phyloP scores from a whole-genome alignment of 2,329 filamentous ascomycete genomes.

The Tolypocladium endophyticum region DNA sequence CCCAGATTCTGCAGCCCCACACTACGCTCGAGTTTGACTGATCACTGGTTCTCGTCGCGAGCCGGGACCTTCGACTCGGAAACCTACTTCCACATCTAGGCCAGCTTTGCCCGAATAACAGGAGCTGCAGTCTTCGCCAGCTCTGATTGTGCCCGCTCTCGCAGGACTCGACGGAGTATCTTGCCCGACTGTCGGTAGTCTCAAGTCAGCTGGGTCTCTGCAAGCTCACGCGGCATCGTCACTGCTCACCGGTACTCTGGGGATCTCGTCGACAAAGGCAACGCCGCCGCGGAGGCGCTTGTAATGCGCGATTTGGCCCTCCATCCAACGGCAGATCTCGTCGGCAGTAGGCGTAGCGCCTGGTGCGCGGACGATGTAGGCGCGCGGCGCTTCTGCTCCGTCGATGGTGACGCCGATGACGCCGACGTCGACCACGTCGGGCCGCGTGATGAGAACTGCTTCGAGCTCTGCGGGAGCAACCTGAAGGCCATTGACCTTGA shows the following conservation, averaged over 20 bases:
- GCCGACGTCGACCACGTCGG: constrained; percentile 48
- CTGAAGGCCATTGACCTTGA: constrained; percentile 51
- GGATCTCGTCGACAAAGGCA: background rate
- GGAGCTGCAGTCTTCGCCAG: background rate
- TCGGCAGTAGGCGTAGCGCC: constrained; percentile 5
- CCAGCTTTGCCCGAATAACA: background rate
- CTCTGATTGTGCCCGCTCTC: background rate
- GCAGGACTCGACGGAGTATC: background rate
- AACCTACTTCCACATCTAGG: background rate
- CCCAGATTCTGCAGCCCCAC: background rate
- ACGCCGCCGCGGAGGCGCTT: background rate
- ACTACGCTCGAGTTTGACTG: background rate
- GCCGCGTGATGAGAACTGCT: constrained; percentile 24
- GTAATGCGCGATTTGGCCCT: constrained; percentile 2
- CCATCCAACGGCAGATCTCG: constrained; percentile 4
- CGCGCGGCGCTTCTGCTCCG: constrained; percentile 49
- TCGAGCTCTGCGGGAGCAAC: constrained; percentile 45
- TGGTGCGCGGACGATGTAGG: constrained; percentile 41
- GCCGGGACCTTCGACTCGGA: background rate
- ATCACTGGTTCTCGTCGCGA: background rate
- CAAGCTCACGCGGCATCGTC: background rate
- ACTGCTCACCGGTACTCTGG: background rate
- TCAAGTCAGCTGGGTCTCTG: background rate
- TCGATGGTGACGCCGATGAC: constrained; percentile 49
- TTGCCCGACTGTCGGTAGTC: background rate